These are phyloP conservation scores for Penicillium steckii DNA, from an alignment of 495 filamentous ascomycete genomes.

Conservation along the genomic window DNA sequence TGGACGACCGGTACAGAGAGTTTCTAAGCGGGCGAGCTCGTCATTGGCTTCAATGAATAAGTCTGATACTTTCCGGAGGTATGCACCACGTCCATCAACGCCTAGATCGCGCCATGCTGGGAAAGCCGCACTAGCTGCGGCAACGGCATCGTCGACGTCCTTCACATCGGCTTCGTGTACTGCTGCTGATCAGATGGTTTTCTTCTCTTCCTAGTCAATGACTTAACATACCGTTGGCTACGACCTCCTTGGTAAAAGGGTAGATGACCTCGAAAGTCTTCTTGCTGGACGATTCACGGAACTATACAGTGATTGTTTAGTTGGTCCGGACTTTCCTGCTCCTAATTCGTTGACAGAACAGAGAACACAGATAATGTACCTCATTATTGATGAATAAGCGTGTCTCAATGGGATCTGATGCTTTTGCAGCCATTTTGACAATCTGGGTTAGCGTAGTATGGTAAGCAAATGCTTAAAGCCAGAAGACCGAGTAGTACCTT, in stretches of 20 bases:
- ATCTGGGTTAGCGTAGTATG: too few species aligned
- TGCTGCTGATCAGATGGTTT: conserved; percentile 7
- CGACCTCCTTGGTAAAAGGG: conserved; percentile 42
- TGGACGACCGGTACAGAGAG: conserved; percentile 30
- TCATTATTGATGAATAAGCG: conserved; percentile 52
- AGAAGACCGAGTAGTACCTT: too few species aligned
- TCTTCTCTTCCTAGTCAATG: background rate
- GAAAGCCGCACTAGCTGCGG: conserved; percentile 58
- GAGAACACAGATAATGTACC: conserved; percentile 18
- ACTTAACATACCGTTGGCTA: conserved; percentile 34
- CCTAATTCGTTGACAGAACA: too few species aligned
- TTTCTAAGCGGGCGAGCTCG: conserved; percentile 52
- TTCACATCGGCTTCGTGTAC: conserved; percentile 47
- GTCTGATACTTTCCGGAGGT: conserved; percentile 52
- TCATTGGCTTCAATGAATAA: conserved; percentile 48
- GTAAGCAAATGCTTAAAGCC: too few species aligned
- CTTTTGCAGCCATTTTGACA: conserved; percentile 10
- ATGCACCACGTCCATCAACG: conserved; percentile 39
- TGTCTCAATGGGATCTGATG: conserved; percentile 25
- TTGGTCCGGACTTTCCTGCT: background rate
- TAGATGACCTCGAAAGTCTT: conserved; percentile 46
- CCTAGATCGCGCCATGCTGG: conserved; percentile 56
- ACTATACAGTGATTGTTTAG: conserved; percentile 24
- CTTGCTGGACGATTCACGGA: conserved; percentile 40
- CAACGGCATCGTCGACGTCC: conserved; percentile 60